Percentiles rank a stretch among this genome's conserved stretches.
These are phyloP conservation scores for Corymbia citriodora DNA, from an alignment of 441 rosid genomes.

Conservation along the genomic window DNA sequence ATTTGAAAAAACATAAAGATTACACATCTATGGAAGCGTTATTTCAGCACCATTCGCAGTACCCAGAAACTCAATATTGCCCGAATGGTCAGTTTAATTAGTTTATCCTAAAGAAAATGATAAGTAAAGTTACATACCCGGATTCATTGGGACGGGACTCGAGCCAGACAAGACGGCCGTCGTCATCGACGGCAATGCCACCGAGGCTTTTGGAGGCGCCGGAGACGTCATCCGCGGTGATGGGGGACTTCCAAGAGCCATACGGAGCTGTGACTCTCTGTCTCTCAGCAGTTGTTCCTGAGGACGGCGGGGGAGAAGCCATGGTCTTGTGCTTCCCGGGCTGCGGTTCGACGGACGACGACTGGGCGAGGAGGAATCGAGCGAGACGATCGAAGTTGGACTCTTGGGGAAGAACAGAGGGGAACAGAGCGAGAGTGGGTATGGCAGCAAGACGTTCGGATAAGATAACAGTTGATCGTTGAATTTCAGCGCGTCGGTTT, in stretches of 20 bases:
- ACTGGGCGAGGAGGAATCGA: neutral
- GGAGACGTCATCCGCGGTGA: slow-evolving; percentile 83
- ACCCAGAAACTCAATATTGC: neutral
- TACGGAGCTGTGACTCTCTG: slow-evolving; percentile 54
- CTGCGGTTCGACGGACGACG: neutral
- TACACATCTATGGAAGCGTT: neutral
- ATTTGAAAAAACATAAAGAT: neutral
- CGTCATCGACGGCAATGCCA: slow-evolving; percentile 64
- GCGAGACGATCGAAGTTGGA: neutral
- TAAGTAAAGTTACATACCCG: slow-evolving; percentile 32
- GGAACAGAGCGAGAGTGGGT: slow-evolving; percentile 17
- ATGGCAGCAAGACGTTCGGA: neutral
- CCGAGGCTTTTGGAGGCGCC: slow-evolving; percentile 82
- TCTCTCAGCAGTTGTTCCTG: slow-evolving; percentile 6
- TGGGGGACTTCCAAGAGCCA: slow-evolving; percentile 97
- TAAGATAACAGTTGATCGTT: neutral
- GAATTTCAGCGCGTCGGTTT: neutral
- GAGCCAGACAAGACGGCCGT: slow-evolving; percentile 73
- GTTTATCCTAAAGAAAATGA: neutral
- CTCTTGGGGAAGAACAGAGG: neutral
- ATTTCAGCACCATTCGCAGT: neutral
- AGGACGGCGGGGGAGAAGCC: slow-evolving; percentile 21
- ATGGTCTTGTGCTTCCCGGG: slow-evolving; percentile 2
- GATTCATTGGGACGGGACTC: slow-evolving; percentile 89
- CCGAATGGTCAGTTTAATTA: neutral